Evolutionary conservation across 2,329 filamentous ascomycete genomes (phyloP).

Genomic region (Magnaporthales sp.): DNA sequence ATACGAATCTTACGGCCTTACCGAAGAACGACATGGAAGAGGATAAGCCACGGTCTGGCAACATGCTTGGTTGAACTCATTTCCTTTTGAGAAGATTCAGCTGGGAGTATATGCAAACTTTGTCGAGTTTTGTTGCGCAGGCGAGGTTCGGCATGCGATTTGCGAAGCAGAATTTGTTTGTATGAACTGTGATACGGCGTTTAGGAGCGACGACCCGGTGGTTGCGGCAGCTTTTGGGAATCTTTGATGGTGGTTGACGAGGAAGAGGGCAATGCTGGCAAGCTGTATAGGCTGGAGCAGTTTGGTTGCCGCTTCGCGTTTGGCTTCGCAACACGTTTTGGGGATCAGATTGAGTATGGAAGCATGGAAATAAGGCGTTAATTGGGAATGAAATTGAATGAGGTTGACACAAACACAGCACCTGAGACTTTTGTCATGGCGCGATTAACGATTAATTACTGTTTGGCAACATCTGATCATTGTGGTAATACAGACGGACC

Average conservation of each 20-base stretch:
- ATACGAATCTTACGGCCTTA: constrained; percentile 7
- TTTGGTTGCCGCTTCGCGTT: not conserved
- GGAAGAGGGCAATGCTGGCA: not conserved
- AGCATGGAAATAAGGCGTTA: not conserved
- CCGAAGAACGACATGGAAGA: constrained; percentile 1
- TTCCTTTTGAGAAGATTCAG: not conserved
- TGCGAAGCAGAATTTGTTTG: not conserved
- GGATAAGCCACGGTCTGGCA: not conserved
- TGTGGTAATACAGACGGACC: not conserved
- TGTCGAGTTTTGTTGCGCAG: not conserved
- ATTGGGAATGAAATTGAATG: not conserved
- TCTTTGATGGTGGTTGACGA: not conserved
- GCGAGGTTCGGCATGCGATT: not conserved
- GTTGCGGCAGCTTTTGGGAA: not conserved
- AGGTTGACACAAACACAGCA: not conserved
- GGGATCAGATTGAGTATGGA: not conserved
- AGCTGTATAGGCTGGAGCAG: not conserved
- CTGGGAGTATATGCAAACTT: not conserved
- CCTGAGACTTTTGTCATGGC: not conserved
- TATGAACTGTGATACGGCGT: not conserved
- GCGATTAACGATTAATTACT: not conserved
- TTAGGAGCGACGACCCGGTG: not conserved
- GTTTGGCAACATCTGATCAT: not conserved
- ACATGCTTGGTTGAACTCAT: not conserved
- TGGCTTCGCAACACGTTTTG: not conserved